Percentiles rank a stretch among this genome's conserved stretches.
These are phyloP conservation scores for Tetrahymena malaccensis DNA, from an alignment of 73 alveolate species.

Conservation along the genomic window DNA sequence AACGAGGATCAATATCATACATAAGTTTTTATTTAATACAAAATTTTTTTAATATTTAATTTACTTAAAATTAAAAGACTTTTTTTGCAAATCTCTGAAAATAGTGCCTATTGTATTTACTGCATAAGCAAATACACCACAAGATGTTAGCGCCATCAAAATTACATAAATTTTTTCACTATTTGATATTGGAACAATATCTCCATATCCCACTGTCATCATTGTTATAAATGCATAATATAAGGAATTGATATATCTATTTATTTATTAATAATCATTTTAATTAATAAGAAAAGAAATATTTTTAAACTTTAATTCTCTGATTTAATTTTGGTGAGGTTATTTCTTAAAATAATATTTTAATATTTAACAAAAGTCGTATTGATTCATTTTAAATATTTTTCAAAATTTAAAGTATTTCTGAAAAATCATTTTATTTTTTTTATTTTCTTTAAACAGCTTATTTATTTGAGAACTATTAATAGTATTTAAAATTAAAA, in stretches of 20 bases:
- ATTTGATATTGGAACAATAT: slow-evolving; percentile 30
- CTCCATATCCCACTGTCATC: slow-evolving; percentile 71
- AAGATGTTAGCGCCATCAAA: slow-evolving; percentile 11
- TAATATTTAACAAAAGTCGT: no score
- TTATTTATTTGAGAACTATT: no score
- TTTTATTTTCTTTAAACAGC: no score
- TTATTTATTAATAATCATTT: no score
- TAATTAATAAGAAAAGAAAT: no score
- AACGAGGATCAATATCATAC: background rate
- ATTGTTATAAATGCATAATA: slow-evolving; percentile 51
- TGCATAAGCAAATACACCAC: slow-evolving; percentile 44
- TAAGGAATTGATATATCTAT: slow-evolving; percentile 41
- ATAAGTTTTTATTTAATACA: background rate
- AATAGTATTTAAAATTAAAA: background rate
- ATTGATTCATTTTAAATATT: no score
- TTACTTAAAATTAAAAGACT: slow-evolving; percentile 2
- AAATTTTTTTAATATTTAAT: background rate
- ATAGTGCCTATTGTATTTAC: slow-evolving; percentile 34
- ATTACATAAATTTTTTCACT: slow-evolving; percentile 42
- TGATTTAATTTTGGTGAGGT: no score
- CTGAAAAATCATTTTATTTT: no score
- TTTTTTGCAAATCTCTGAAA: slow-evolving; percentile 1
- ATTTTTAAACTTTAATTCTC: no score
- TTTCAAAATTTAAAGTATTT: no score
- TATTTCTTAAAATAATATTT: no score